These are phyloP conservation scores for Neonectria faginata DNA, from an alignment of 2,329 filamentous ascomycete species.

Conservation along the genomic window DNA sequence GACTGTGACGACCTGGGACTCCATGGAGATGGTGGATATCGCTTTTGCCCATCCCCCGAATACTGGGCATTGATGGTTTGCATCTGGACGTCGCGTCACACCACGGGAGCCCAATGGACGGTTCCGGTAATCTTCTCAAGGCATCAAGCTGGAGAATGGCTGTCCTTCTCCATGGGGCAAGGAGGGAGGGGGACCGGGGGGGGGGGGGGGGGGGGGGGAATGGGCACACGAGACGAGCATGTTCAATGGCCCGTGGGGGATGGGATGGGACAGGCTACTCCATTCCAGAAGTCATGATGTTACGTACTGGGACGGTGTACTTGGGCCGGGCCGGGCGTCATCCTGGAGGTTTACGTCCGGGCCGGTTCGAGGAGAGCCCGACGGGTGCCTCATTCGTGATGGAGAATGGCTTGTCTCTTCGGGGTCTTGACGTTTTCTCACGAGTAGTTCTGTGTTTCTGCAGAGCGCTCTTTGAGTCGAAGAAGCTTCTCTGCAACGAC, in stretches of 20 bases:
- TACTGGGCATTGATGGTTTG: constrained; percentile 4
- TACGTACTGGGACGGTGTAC: constrained; percentile 37
- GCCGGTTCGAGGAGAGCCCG: constrained; percentile 24
- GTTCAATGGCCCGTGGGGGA: constrained; percentile 32
- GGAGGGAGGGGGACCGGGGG: neutral
- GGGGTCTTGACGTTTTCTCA: neutral
- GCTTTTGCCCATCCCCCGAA: neutral
- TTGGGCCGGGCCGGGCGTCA: constrained; percentile 33
- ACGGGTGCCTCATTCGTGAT: neutral
- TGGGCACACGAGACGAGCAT: constrained; percentile 25
- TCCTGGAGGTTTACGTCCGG: constrained; percentile 34
- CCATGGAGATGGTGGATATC: constrained; percentile 17
- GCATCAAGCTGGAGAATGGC: constrained; percentile 7
- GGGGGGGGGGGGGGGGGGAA: neutral
- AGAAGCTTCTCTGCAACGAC: constrained; percentile 11
- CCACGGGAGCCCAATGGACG: constrained; percentile 13
- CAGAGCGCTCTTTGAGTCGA: neutral
- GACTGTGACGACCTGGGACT: constrained; percentile 6
- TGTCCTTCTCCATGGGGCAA: constrained; percentile 33
- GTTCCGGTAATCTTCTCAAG: neutral
- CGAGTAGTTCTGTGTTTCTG: neutral
- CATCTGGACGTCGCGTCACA: constrained; percentile 4
- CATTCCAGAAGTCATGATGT: constrained; percentile 40
- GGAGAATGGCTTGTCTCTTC: neutral
- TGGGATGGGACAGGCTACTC: constrained; percentile 28